Base-by-base conservation (phyloP, 306 rosid genomes). In the Leucaena leucocephala region DNA sequence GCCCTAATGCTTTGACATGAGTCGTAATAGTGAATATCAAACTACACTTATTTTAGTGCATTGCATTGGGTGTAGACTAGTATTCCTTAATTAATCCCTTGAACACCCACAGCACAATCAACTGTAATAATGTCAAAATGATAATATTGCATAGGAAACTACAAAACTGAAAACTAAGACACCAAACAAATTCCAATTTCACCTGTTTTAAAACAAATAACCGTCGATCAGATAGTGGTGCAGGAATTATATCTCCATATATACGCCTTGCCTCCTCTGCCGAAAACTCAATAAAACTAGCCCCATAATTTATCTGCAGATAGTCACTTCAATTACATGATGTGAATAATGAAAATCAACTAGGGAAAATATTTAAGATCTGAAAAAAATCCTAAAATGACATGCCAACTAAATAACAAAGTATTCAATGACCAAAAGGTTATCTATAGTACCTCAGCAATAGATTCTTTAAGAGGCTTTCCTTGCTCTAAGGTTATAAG, bases 401-500 rank as follows among this genome's bases (percentile, higher is more conserved):
- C 54, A 16, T 49, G 57, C 7, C 39, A 66, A 17, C 52, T 58
- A 21, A 75, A 34, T 72, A 44, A 27, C 45, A 19, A 82, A 78
- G 62, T 58, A 70, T 40, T 48, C 67, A 81, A 72, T 36, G 68
- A 72, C 77, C 76, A 77, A 71, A 74, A 68, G 11, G 40, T 65
- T 83, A 74, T 59, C 62, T 74, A 52, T 63, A 34, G 52, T 86
- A 95, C 99, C 99, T 93, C 99, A 36, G 90, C 98, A 72, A 91
- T 12, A 78, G 99, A 88, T 89, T 95, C 99, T 81, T 84, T 89
- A 45, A 95, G 83, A 78, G 99, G 98, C 83, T 95, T 95, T 63
- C 99, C 99, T 88, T 93, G 97, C 91, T 95, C 99, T 89, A 93
- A 90, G 74, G 99, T 95, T 73, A 95, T 90, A 76, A 95, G 96